Base-by-base conservation (phyloP, 2,329 filamentous ascomycete species). In the Didymella sp. region DNA sequence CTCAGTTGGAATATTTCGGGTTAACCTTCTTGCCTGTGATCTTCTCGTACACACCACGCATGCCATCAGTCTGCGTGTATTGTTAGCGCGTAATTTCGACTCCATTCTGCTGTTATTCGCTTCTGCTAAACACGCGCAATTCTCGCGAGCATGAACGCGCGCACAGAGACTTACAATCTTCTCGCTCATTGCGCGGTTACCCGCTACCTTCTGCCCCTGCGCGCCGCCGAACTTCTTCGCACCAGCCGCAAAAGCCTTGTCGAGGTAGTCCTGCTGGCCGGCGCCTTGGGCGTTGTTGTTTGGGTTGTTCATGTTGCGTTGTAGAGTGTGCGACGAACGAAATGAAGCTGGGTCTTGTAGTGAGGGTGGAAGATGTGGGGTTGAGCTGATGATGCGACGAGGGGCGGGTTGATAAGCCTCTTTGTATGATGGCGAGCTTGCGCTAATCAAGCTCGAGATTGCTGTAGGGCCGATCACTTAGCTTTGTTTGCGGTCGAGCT, bases 11-110 rank as follows among this genome's bases (percentile, higher is more conserved):
- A 67, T 79, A 70, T 71, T 83, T 82, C 4, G 78, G 69, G 13
- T 80, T 77, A 12, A 83, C 76, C 13, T 82, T 69, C 64, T 79
- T 80, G 37, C 80, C 83, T 56, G 82, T 83, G 2, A 69, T 51
- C 66, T 82, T 81, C 68, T 85, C 82, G 43, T 82, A 84, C 50
- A 79, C 63, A 6, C 73, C 76, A 53, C 83, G 76, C 5, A 76
- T 77, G 27, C 74, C 72, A 64, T 85, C 83, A 51, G 82, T 85
- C 72, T 75, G 45, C 51, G 1, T 21, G 17, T 17, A 5, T 31
- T 0, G 8, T 13, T 7, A 40, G 47, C 25, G 9, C 3, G 8
- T 12, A 11, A 21, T 22, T 6, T 17, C 4, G 17, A 35, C 12
- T 9, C 6, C 28, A 30, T 13, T 30, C 6, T 30, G 11, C 6